These are phyloP conservation scores for Ceratobasidium sp. DNA, from an alignment of 1,284 basidiomycete species.

Conservation along the genomic window DNA sequence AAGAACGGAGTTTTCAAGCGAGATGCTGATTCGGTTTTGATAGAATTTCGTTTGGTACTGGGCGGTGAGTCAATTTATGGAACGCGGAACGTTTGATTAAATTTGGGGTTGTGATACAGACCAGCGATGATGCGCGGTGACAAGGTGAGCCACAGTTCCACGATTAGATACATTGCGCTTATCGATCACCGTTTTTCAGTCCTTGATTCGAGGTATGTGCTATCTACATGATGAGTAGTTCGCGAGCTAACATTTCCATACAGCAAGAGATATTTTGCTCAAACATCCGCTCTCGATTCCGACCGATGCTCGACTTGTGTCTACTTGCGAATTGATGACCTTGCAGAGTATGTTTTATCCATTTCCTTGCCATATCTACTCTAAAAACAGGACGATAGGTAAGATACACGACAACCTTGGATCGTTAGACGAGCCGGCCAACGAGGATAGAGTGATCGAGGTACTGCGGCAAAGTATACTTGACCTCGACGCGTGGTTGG, in stretches of 20 bases:
- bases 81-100: background rate
- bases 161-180: background rate
- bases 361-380: background rate
- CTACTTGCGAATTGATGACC: conserved; percentile 47
- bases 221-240: background rate
- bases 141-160: conserved; percentile 36
- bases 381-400: too few relatives aligned
- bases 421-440: conserved; percentile 38
- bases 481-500: conserved; percentile 46
- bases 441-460: conserved; percentile 44
- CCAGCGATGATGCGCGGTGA: conserved; percentile 48
- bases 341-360: conserved; percentile 44
- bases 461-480: conserved; percentile 44
- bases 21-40: background rate
- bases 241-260: background rate
- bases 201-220: background rate
- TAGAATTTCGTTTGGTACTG: conserved; percentile 46
- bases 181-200: background rate
- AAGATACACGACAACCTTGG: conserved; percentile 44
- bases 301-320: conserved; percentile 46
- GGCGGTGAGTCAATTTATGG: conserved; percentile 30
- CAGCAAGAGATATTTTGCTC: conserved; percentile 45
- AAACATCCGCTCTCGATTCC: conserved; percentile 46
- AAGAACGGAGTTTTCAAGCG: background rate
- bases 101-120: conserved; percentile 16